phyloP scores from a whole-genome alignment of 1,284 basidiomycete genomes.

The Porogramme epimiltina region DNA sequence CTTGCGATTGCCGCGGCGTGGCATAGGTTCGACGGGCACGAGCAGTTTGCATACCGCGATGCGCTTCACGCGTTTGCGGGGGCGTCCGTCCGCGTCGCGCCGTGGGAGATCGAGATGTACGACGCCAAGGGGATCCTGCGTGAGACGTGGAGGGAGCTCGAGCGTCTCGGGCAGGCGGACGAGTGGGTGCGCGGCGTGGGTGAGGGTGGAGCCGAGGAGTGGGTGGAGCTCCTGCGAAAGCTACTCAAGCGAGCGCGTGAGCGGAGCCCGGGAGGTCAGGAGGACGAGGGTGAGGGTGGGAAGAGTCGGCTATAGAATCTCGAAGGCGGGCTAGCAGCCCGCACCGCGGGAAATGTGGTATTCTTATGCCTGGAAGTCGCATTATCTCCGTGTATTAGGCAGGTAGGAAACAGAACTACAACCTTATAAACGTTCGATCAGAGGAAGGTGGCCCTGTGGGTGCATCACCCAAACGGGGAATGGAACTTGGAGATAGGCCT shows the following conservation, averaged over 20 bases:
- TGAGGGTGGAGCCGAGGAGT: conserved; percentile 52
- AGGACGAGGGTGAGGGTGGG: background rate
- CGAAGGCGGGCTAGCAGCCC: background rate
- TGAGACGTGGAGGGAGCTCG: conserved; percentile 59
- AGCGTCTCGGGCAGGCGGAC: conserved; percentile 54
- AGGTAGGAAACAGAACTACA: too few species aligned
- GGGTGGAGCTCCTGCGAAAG: conserved; percentile 59
- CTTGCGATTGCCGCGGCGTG: conserved; percentile 52
- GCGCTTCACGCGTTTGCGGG: conserved; percentile 50
- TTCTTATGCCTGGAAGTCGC: too few species aligned
- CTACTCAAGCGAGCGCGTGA: conserved; percentile 44
- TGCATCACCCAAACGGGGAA: too few species aligned
- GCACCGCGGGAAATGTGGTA: too few species aligned
- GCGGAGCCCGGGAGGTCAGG: conserved; percentile 11
- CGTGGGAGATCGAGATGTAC: conserved; percentile 64
- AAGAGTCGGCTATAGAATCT: background rate
- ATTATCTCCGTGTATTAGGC: too few species aligned
- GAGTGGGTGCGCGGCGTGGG: conserved; percentile 67
- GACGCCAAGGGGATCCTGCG: conserved; percentile 50
- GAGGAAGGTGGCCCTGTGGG: too few species aligned
- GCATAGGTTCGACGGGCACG: conserved; percentile 49
- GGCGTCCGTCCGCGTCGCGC: conserved; percentile 39
- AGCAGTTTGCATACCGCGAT: conserved; percentile 73
- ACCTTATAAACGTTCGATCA: too few species aligned
- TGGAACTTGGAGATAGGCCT: too few species aligned